phyloP scores from a whole-genome alignment of 2,329 filamentous ascomycete genomes.

The Paecilomyces sp. region DNA sequence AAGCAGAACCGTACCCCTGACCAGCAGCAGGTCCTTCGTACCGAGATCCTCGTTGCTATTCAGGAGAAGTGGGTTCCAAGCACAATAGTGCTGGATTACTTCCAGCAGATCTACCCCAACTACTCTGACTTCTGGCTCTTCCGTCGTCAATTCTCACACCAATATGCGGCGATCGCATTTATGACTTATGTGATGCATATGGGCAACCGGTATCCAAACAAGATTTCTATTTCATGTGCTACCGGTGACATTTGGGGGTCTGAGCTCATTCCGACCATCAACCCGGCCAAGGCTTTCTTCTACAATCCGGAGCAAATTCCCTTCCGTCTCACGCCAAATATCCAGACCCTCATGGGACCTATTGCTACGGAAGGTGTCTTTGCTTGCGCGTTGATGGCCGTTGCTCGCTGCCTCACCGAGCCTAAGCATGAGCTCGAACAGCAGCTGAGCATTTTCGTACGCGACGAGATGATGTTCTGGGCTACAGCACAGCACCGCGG shows the following conservation, averaged over 20 bases:
- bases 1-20: slow-evolving; percentile 56
- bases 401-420: slow-evolving; percentile 87
- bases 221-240: slow-evolving; percentile 81
- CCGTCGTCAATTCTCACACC: slow-evolving; percentile 93
- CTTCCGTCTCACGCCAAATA: slow-evolving; percentile 92
- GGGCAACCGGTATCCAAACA: slow-evolving; percentile 90
- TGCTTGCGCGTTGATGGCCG: slow-evolving; percentile 90
- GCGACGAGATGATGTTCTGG: slow-evolving; percentile 98
- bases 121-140: slow-evolving; percentile 98
- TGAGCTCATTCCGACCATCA: slow-evolving; percentile 87
- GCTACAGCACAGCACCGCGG: slow-evolving; percentile 71
- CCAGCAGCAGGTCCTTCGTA: slow-evolving; percentile 62
- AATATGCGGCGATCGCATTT: slow-evolving; percentile 89
- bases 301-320: slow-evolving; percentile 93
- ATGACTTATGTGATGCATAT: slow-evolving; percentile 99
- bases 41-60: slow-evolving; percentile 92
- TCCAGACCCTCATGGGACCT: slow-evolving; percentile 93
- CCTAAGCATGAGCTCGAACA: slow-evolving; percentile 79
- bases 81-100: slow-evolving; percentile 77
- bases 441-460: slow-evolving; percentile 86
- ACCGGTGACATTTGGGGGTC: slow-evolving; percentile 95
- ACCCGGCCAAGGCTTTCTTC: slow-evolving; percentile 76
- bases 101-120: slow-evolving; percentile 77
- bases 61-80: slow-evolving; percentile 88
- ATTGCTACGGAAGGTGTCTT: slow-evolving; percentile 95